phyloP scores from a whole-genome alignment of 1,284 basidiomycete species.

The Takashimella tepidaria region DNA sequence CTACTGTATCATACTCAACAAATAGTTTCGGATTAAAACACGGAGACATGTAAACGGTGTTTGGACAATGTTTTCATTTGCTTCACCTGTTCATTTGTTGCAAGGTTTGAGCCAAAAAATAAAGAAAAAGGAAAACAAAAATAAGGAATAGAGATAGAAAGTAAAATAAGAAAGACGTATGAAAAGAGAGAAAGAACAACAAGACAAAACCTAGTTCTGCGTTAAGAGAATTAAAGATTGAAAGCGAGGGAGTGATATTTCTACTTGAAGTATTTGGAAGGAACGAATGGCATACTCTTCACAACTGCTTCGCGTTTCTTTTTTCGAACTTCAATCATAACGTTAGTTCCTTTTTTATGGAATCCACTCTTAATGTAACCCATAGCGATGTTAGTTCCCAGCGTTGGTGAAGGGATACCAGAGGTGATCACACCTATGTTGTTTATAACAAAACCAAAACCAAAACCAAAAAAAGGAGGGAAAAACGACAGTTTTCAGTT shows the following conservation, averaged over 20 bases:
- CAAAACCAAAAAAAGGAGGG: too few species aligned
- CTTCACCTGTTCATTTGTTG: too few species aligned
- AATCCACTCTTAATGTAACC: conserved; percentile 74
- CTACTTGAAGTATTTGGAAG: conserved; percentile 48
- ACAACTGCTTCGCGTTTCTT: conserved; percentile 45
- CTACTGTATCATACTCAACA: too few species aligned
- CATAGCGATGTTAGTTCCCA: conserved; percentile 93
- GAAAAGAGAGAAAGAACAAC: too few species aligned
- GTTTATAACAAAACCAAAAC: background rate
- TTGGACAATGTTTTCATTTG: too few species aligned
- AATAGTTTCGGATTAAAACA: too few species aligned
- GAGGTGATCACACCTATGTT: conserved; percentile 73
- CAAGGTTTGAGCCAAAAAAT: background rate
- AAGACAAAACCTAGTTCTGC: background rate
- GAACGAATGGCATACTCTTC: conserved; percentile 48
- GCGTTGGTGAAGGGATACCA: conserved; percentile 89
- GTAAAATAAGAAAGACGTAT: background rate
- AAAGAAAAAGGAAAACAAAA: background rate
- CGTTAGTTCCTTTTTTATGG: conserved; percentile 85
- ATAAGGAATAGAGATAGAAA: background rate
- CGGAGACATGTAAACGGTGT: too few species aligned
- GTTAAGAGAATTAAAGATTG: background rate
- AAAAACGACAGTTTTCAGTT: too few species aligned
- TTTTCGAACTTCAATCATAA: conserved; percentile 48
- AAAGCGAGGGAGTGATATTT: too few species aligned